A percentile compares a stretch with the other conserved stretches of the same genome.
Conservation (phyloP, 2,329 filamentous ascomycete species). For the Aspergillus fructus region DNA sequence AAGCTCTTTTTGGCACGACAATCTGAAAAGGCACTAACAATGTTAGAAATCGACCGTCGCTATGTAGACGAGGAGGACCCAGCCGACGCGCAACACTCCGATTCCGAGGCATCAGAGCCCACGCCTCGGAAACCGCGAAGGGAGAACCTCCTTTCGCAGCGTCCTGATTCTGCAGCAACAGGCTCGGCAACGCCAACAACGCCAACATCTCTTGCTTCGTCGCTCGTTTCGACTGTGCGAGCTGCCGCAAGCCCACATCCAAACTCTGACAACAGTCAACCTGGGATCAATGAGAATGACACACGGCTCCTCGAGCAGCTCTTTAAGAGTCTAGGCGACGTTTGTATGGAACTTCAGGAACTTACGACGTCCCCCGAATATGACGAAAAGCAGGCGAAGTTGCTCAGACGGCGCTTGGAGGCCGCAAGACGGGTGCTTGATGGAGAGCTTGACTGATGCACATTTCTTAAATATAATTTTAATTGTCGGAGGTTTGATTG, state of each 20-base stretch:
- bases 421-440: slow-evolving; percentile 72
- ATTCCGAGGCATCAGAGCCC: slow-evolving; percentile 7
- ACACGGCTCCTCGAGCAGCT: slow-evolving; percentile 58
- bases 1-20: slow-evolving; percentile 2
- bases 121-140: slow-evolving; percentile 6
- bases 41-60: slow-evolving; percentile 21
- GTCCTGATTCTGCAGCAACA: slow-evolving; percentile 26
- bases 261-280: slow-evolving; percentile 18
- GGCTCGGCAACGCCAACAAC: slow-evolving; percentile 34
- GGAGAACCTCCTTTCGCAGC: slow-evolving; percentile 26
- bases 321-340: slow-evolving; percentile 49
- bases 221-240: slow-evolving; percentile 41
- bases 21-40: neutral
- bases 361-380: slow-evolving; percentile 52
- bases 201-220: slow-evolving; percentile 31
- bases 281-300: slow-evolving; percentile 52
- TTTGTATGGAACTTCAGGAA: slow-evolving; percentile 52
- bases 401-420: slow-evolving; percentile 71
- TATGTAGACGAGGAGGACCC: slow-evolving; percentile 19
- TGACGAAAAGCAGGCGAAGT: slow-evolving; percentile 56
- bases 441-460: slow-evolving; percentile 53
- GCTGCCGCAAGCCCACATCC: slow-evolving; percentile 32
- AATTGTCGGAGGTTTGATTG: slow-evolving; percentile 8
- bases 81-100: slow-evolving; percentile 15
- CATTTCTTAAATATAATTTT: slow-evolving; percentile 4